Conservation (phyloP, 2,329 filamentous ascomycete species). For the Verticillium klebahnii region DNA sequence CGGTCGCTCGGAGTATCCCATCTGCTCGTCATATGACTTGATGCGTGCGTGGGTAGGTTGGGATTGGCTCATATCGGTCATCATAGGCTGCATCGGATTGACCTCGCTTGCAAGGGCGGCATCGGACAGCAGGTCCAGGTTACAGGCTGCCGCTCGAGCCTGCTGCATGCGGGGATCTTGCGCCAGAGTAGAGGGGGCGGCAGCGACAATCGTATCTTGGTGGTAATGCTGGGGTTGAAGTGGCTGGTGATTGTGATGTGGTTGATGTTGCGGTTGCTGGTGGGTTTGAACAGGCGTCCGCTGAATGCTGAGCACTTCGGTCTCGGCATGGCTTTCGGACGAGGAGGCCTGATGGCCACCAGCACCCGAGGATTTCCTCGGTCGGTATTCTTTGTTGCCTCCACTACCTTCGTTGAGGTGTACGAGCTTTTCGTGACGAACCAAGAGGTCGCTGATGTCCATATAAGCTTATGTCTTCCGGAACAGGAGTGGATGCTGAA, state of each 20-base stretch:
- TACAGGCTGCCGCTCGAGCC: constrained; percentile 44
- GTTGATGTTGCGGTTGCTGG: constrained; percentile 15
- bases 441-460: constrained; percentile 60
- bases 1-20: constrained; percentile 43
- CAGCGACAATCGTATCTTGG: constrained; percentile 31
- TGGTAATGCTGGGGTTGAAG: constrained; percentile 26
- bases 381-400: constrained; percentile 44
- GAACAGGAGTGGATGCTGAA: constrained; percentile 10
- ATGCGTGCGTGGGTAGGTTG: constrained; percentile 36
- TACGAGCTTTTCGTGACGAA: constrained; percentile 60
- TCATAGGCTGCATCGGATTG: constrained; percentile 45
- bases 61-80: constrained; percentile 37
- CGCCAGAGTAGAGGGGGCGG: constrained; percentile 32
- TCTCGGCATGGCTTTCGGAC: constrained; percentile 41
- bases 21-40: constrained; percentile 44
- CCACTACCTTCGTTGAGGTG: constrained; percentile 54
- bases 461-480: constrained; percentile 45
- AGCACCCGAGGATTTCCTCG: constrained; percentile 40
- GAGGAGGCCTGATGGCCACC: constrained; percentile 39
- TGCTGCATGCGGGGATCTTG: constrained; percentile 38
- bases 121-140: constrained; percentile 55
- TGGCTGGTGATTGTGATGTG: constrained; percentile 23
- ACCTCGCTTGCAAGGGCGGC: constrained; percentile 55
- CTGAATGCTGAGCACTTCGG: constrained; percentile 41
- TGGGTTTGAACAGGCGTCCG: constrained; percentile 21